Evolutionary conservation across 192 early-diverging fungal species (phyloP).

Genomic region (Linderina pennispora): DNA sequence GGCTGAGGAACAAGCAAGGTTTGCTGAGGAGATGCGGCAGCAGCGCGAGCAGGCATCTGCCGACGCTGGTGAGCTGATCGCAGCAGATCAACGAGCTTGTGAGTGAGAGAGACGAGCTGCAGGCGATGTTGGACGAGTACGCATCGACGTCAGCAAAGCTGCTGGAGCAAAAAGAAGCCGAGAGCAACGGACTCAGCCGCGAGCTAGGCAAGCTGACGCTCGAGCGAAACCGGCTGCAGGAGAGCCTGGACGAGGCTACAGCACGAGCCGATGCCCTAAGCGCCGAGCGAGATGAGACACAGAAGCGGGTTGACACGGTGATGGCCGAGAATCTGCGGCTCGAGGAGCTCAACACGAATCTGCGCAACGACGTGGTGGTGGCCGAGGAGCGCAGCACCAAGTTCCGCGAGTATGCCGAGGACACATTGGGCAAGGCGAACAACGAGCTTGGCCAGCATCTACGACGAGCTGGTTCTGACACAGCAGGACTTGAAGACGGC

Average conservation of each 20-base stretch:
- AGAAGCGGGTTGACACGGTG: constrained; percentile 10
- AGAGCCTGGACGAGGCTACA: constrained; percentile 13
- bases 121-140: constrained; percentile 30
- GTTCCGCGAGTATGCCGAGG: constrained; percentile 29
- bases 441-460: constrained; percentile 11
- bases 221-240: constrained; percentile 23
- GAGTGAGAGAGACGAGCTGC: constrained; percentile 17
- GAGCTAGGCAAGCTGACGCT: constrained; percentile 29
- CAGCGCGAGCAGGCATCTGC: constrained; percentile 24
- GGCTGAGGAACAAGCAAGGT: constrained; percentile 7
- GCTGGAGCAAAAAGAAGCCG: constrained; percentile 22
- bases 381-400: constrained; percentile 25
- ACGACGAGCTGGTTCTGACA: constrained; percentile 12
- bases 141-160: constrained; percentile 14
- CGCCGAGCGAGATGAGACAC: constrained; percentile 13
- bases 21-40: constrained; percentile 16
- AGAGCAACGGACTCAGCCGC: constrained; percentile 19
- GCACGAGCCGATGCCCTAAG: constrained; percentile 9
- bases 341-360: constrained; percentile 11
- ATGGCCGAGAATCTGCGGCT: constrained; percentile 10
- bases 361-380: constrained; percentile 26
- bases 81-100: too few relatives aligned
- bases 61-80: constrained; percentile 20
- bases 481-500: constrained; percentile 6
- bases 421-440: constrained; percentile 19